Conservation (phyloP, 2,329 filamentous ascomycete species). For the Colletotrichum sublineola region DNA sequence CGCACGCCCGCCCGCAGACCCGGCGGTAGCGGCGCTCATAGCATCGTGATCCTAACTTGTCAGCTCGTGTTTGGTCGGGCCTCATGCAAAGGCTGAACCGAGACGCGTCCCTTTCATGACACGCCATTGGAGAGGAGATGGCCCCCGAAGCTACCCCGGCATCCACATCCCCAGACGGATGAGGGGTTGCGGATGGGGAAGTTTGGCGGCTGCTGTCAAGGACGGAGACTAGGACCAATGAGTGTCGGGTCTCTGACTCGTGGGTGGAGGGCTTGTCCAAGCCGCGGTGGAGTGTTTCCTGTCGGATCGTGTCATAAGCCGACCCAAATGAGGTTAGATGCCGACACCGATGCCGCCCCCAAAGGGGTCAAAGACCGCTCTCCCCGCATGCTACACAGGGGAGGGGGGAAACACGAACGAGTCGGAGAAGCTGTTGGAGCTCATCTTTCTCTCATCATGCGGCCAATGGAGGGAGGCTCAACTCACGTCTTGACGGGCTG, state of each 20-base stretch:
- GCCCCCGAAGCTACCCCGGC: neutral
- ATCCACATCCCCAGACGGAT: constrained; percentile 23
- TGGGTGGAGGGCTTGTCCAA: constrained; percentile 8
- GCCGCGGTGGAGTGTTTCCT: constrained; percentile 15
- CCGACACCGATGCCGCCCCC: constrained; percentile 1
- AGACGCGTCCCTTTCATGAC: constrained; percentile 11
- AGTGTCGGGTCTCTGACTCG: constrained; percentile 24
- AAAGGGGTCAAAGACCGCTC: neutral
- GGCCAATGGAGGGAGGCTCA: neutral
- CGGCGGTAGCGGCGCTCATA: neutral
- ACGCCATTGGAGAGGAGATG: constrained; percentile 24
- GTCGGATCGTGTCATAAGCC: constrained; percentile 4
- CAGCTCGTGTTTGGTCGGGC: neutral
- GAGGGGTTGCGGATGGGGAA: neutral
- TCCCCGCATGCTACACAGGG: too few relatives aligned
- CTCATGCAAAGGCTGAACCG: constrained; percentile 25
- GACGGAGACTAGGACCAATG: neutral
- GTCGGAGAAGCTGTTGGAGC: neutral
- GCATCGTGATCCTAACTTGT: neutral
- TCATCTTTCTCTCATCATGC: neutral
- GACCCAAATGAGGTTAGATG: constrained; percentile 9
- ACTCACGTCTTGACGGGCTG: too few relatives aligned
- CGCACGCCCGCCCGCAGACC: neutral
- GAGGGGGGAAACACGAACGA: too few relatives aligned
- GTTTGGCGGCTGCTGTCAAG: neutral